Conservation (phyloP, 805 yeast genomes). For the Ogataea wickerhamii region DNA sequence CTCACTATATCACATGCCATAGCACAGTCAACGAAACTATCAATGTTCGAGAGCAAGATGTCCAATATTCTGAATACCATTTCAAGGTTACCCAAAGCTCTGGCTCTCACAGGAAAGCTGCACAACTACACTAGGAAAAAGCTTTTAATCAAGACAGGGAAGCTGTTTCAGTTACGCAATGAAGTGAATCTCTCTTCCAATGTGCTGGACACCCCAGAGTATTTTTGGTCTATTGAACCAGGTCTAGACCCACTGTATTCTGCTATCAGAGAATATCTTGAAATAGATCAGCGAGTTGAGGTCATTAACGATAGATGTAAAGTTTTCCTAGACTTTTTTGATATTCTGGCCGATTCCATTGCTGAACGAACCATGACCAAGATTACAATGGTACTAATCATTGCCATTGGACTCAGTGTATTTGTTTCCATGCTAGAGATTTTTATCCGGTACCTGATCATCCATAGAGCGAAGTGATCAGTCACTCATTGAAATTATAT, state of each 20-base stretch:
- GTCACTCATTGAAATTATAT: no score
- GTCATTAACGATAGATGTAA: conserved; percentile 91
- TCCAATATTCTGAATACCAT: conserved; percentile 78
- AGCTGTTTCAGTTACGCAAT: conserved; percentile 81
- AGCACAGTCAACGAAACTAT: conserved; percentile 91
- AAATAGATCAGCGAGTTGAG: conserved; percentile 91
- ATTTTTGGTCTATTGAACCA: conserved; percentile 95
- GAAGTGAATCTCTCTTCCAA: conserved; percentile 91
- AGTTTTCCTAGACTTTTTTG: conserved; percentile 90
- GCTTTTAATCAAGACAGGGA: conserved; percentile 82
- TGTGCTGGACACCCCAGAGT: conserved; percentile 91
- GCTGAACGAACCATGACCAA: conserved; percentile 91
- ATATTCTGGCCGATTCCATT: conserved; percentile 87
- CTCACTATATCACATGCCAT: conserved; percentile 93
- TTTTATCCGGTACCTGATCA: conserved; percentile 51
- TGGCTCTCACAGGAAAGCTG: conserved; percentile 85
- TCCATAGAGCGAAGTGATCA: conserved; percentile 19
- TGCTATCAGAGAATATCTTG: conserved; percentile 88
- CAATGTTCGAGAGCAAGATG: conserved; percentile 89
- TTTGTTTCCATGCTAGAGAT: conserved; percentile 74
- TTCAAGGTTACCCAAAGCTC: conserved; percentile 81
- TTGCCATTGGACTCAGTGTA: conserved; percentile 74
- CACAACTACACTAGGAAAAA: conserved; percentile 79
- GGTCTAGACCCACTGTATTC: conserved; percentile 87
- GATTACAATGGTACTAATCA: conserved; percentile 85